Evolutionary conservation across 768 basidiomycete genomes (phyloP).

Genomic region (Amanita pallidorosea): DNA sequence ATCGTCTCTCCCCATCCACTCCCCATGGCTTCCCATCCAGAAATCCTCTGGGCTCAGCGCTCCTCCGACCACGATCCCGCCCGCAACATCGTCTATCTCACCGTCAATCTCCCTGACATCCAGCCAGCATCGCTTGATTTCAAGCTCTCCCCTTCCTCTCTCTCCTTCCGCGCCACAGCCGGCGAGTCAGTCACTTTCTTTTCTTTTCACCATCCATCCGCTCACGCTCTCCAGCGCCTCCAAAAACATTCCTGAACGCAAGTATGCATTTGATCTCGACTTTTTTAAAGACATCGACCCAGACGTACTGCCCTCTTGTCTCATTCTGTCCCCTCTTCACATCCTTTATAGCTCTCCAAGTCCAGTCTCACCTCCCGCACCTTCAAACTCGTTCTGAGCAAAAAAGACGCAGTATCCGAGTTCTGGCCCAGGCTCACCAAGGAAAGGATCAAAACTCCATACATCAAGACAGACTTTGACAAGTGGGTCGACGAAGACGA

Average conservation of each 20-base stretch:
- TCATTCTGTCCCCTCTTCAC: not conserved
- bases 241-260: slow-evolving; percentile 37
- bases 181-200: slow-evolving; percentile 34
- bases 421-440: slow-evolving; percentile 94
- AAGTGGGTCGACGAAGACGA: slow-evolving; percentile 99
- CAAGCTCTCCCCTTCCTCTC: slow-evolving; percentile 41
- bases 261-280: slow-evolving; percentile 68
- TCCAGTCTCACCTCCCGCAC: slow-evolving; percentile 52
- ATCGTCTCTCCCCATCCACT: slow-evolving; percentile 2
- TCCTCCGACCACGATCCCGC: slow-evolving; percentile 39
- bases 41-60: slow-evolving; percentile 93
- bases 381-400: slow-evolving; percentile 60
- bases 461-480: slow-evolving; percentile 89
- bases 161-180: slow-evolving; percentile 58
- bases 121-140: slow-evolving; percentile 47
- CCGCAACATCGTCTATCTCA: slow-evolving; percentile 85
- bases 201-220: slow-evolving; percentile 5
- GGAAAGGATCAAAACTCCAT: slow-evolving; percentile 69
- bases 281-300: slow-evolving; percentile 68
- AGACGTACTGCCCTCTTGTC: slow-evolving; percentile 36
- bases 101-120: slow-evolving; percentile 77
- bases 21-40: slow-evolving; percentile 56
- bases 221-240: slow-evolving; percentile 17
- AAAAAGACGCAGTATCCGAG: slow-evolving; percentile 65
- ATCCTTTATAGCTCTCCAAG: slow-evolving; percentile 5